phyloP scores from a whole-genome alignment of 495 filamentous ascomycete species.

The Annulohypoxylon stygium region DNA sequence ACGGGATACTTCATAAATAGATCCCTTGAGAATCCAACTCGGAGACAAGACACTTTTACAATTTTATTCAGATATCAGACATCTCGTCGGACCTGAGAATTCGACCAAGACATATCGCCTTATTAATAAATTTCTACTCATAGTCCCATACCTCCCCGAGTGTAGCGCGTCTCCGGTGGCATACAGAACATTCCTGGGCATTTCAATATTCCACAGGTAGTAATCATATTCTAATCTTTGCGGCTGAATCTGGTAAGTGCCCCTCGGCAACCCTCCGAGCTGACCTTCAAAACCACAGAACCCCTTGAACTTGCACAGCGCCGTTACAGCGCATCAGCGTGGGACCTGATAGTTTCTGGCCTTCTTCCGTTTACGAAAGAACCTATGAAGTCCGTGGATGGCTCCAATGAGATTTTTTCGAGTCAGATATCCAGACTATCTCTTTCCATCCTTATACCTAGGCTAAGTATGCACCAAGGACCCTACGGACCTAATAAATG shows the following conservation, averaged over 20 bases:
- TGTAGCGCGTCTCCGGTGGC: conserved; percentile 8
- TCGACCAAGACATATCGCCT: conserved; percentile 37
- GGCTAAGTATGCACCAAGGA: not conserved
- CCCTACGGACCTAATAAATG: not conserved
- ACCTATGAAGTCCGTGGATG: not conserved
- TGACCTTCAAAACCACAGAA: conserved; percentile 4
- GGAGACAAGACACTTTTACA: not conserved
- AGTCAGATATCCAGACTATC: conserved; percentile 8
- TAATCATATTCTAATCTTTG: conserved; percentile 27
- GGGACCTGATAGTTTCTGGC: not conserved
- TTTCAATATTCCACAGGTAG: conserved; percentile 34
- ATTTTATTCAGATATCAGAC: conserved; percentile 14
- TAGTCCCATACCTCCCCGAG: not conserved
- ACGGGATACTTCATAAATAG: conserved; percentile 9
- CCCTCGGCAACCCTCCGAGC: conserved; percentile 29
- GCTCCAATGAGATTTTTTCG: not conserved
- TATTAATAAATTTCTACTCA: conserved; percentile 1
- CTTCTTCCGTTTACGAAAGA: conserved; percentile 9
- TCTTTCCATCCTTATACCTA: not conserved
- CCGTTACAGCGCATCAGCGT: conserved; percentile 33
- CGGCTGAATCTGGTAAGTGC: conserved; percentile 40
- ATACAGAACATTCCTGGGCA: conserved; percentile 1
- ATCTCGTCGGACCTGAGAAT: conserved; percentile 30
- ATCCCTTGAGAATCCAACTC: not conserved
- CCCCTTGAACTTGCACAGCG: conserved; percentile 26